phyloP scores from a whole-genome alignment of 768 basidiomycete species.

The Pisolithus tinctorius region DNA sequence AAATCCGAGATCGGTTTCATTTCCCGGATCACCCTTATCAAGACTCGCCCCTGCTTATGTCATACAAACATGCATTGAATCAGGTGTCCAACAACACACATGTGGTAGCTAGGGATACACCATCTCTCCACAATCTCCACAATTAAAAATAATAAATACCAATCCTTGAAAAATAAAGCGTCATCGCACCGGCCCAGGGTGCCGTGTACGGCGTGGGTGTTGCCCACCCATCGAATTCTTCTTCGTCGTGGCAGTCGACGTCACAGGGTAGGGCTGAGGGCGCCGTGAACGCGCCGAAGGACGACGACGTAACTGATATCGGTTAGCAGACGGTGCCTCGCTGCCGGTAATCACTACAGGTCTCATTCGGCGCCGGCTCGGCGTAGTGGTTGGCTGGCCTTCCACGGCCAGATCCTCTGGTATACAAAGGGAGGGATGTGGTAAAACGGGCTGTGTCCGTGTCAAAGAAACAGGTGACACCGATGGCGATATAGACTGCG shows the following conservation, averaged over 20 bases:
- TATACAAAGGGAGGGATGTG: neutral
- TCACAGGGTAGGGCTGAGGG: constrained; percentile 7
- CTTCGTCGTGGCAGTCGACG: constrained; percentile 4
- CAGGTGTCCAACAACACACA: neutral
- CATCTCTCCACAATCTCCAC: constrained; percentile 7
- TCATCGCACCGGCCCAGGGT: neutral
- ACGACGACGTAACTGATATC: constrained; percentile 26
- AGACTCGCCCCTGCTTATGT: neutral
- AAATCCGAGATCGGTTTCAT: neutral
- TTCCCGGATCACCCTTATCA: neutral
- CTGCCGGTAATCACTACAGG: neutral
- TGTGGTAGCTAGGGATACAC: neutral
- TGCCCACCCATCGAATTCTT: constrained; percentile 6
- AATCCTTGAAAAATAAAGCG: constrained; percentile 2
- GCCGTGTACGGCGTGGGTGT: neutral
- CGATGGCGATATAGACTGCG: neutral
- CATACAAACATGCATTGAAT: neutral
- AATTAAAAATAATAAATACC: constrained; percentile 32
- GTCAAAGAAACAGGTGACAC: neutral
- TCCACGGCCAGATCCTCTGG: constrained; percentile 1
- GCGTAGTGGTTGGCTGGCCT: neutral
- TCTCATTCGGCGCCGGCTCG: neutral
- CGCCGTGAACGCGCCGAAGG: constrained; percentile 13
- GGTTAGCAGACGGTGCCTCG: constrained; percentile 9
- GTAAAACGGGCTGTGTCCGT: neutral